phyloP scores from a whole-genome alignment of 805 yeast species.

The Ogataea degrootiae region DNA sequence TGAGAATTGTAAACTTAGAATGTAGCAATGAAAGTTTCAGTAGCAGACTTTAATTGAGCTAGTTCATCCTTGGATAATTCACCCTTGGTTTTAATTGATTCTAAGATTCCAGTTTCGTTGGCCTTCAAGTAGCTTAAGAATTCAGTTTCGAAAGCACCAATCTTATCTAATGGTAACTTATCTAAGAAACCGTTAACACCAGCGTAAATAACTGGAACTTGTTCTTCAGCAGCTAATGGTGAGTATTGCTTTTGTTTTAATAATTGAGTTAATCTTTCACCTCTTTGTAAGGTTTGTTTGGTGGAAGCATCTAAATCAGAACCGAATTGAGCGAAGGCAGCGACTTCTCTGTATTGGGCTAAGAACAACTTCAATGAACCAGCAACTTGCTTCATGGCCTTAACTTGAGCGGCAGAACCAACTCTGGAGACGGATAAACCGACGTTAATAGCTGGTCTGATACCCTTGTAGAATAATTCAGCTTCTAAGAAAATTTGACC shows the following conservation, averaged over 20 bases:
- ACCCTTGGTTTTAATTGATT: constrained; percentile 84
- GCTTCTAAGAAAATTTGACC: constrained; percentile 99
- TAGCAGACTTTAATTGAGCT: constrained; percentile 82
- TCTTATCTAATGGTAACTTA: constrained; percentile 73
- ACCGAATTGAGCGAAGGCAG: constrained; percentile 99
- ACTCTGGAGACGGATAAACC: constrained; percentile 99
- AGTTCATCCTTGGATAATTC: constrained; percentile 83
- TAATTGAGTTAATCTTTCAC: constrained; percentile 99
- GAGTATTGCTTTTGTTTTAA: constrained; percentile 96
- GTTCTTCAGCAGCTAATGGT: constrained; percentile 98
- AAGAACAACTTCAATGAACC: constrained; percentile 99
- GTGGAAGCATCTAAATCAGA: constrained; percentile 99
- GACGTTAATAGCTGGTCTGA: constrained; percentile 99
- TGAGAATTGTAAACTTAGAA: constrained; percentile 42
- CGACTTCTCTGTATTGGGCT: constrained; percentile 99
- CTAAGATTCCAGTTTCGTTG: constrained; percentile 78
- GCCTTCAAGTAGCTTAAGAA: constrained; percentile 91
- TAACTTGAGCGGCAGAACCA: constrained; percentile 99
- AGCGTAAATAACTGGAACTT: constrained; percentile 97
- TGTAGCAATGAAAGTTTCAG: constrained; percentile 90
- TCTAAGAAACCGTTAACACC: constrained; percentile 99
- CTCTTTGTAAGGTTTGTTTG: constrained; percentile 97
- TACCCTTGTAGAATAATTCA: constrained; percentile 99
- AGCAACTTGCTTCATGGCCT: constrained; percentile 99
- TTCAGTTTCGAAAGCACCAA: constrained; percentile 86